A percentile compares a stretch with the other conserved stretches of the same genome.
Evolutionary conservation across 2,329 filamentous ascomycete genomes (phyloP).

Genomic region (Aspergillus oerlinghausenensis): DNA sequence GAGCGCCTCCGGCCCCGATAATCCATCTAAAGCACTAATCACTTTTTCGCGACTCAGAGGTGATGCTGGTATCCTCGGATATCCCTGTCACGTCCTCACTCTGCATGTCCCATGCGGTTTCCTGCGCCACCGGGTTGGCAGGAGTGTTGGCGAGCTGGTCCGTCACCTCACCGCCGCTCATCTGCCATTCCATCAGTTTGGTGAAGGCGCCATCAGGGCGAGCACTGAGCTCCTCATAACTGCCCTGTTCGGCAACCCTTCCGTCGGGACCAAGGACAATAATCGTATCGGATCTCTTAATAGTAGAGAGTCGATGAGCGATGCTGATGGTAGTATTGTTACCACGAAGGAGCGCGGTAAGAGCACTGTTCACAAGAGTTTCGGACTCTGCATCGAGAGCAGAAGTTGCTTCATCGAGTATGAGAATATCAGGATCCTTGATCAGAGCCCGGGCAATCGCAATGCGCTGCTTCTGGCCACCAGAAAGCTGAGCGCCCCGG

Average conservation of each 20-base stretch:
- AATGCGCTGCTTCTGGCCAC: constrained; percentile 96
- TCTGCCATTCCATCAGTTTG: constrained; percentile 98
- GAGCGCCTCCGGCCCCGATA: neutral
- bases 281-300: constrained; percentile 91
- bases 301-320: constrained; percentile 90
- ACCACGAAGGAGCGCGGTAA: constrained; percentile 73
- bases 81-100: constrained; percentile 32
- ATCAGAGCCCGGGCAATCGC: constrained; percentile 92
- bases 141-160: constrained; percentile 19
- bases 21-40: neutral
- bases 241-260: constrained; percentile 83
- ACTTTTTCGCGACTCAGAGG: neutral
- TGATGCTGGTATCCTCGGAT: constrained; percentile 21
- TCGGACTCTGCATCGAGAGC: constrained; percentile 95
- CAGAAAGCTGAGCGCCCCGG: constrained; percentile 86
- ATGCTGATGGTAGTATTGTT: constrained; percentile 97
- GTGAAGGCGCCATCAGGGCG: constrained; percentile 79
- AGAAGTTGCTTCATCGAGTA: constrained; percentile 93
- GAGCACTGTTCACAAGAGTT: constrained; percentile 88
- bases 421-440: constrained; percentile 93
- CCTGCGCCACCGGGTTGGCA: constrained; percentile 40
- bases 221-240: constrained; percentile 70
- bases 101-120: constrained; percentile 48
- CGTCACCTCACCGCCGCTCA: constrained; percentile 69
- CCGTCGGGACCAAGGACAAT: constrained; percentile 86